Conservation (phyloP, 345 rosid species). For the Cardamine occulta region DNA sequence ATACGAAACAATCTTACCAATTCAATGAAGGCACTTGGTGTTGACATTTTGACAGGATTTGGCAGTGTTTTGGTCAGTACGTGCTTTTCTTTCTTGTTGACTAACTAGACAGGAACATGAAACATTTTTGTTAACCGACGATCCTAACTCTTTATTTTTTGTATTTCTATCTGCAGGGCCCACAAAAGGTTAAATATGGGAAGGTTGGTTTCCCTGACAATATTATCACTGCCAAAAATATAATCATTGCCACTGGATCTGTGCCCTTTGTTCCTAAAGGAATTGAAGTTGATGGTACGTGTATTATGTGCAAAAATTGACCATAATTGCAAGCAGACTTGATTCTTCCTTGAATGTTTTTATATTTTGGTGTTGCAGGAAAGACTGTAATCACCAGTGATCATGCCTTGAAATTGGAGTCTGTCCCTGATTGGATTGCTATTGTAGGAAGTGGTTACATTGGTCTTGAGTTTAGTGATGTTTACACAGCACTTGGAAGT, state of each 20-base stretch:
- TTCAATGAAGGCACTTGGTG: conserved; percentile 94
- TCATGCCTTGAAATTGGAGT: conserved; percentile 96
- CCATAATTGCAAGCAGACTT: not conserved
- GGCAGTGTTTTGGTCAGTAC: conserved; percentile 78
- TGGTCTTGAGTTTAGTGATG: conserved; percentile 99
- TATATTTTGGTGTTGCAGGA: conserved; percentile 59
- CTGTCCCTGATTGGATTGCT: conserved; percentile 97
- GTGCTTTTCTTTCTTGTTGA: conserved; percentile 8
- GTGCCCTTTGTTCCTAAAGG: conserved; percentile 98
- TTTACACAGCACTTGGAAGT: conserved; percentile 98
- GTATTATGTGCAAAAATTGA: not conserved
- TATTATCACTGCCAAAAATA: conserved; percentile 71
- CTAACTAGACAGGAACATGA: not conserved
- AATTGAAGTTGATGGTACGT: conserved; percentile 95
- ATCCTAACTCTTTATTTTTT: conserved; percentile 15
- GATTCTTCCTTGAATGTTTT: conserved; percentile 16
- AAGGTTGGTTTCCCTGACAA: conserved; percentile 61
- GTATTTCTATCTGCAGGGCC: conserved; percentile 61
- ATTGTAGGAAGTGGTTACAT: conserved; percentile 99
- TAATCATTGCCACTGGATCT: conserved; percentile 96
- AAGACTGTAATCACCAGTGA: conserved; percentile 99
- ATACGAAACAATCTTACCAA: conserved; percentile 88
- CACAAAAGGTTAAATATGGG: conserved; percentile 90
- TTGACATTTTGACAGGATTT: conserved; percentile 90
- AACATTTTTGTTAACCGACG: not conserved